A percentile compares a stretch with the other conserved stretches of the same genome.
These are phyloP conservation scores for Stereocaulon alpinum DNA, from an alignment of 495 filamentous ascomycete species.

Conservation along the genomic window DNA sequence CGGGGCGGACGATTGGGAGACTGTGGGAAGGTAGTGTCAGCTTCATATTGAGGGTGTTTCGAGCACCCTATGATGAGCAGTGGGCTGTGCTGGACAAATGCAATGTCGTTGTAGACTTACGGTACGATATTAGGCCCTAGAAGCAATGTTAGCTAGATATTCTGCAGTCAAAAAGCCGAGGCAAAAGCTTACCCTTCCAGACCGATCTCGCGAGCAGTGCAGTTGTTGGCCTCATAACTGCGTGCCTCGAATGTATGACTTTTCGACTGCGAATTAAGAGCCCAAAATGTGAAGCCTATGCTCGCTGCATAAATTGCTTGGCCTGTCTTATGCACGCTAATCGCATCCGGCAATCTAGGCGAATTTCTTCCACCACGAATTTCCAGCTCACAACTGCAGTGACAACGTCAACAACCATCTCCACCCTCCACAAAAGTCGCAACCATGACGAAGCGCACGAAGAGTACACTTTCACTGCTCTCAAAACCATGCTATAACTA, in stretches of 20 bases:
- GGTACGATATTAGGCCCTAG: constrained; percentile 46
- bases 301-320: neutral
- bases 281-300: neutral
- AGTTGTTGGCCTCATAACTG: constrained; percentile 50
- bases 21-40: constrained; percentile 17
- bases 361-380: constrained; percentile 4
- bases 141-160: constrained; percentile 20
- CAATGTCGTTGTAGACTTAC: constrained; percentile 28
- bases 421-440: constrained; percentile 5
- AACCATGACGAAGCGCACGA: constrained; percentile 95
- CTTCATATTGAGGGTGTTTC: neutral
- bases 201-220: constrained; percentile 55
- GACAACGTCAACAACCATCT: neutral
- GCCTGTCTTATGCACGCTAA: neutral
- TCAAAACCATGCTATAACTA: neutral
- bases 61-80: neutral
- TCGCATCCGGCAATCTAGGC: neutral
- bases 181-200: constrained; percentile 53
- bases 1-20: constrained; percentile 40
- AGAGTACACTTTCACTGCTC: constrained; percentile 43
- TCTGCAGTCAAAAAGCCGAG: neutral
- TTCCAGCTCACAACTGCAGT: neutral
- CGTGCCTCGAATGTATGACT: neutral
- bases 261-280: neutral
- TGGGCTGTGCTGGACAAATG: neutral